Conservation (phyloP, 108 stramenopile species). For the Cyclotella choctawhatcheeana region DNA sequence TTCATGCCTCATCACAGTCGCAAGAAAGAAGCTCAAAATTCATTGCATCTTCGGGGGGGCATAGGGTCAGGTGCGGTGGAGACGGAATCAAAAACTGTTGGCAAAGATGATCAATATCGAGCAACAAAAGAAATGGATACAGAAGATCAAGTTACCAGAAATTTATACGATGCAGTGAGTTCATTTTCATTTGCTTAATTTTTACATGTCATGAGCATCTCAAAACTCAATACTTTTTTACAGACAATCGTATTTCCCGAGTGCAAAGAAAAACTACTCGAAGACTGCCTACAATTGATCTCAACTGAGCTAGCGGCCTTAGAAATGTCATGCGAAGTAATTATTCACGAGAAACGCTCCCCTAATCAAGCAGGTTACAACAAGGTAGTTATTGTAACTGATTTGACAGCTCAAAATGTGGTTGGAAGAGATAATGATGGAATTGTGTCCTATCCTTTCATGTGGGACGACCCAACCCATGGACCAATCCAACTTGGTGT, state of each 20-base stretch:
- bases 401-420: slow-evolving; percentile 10
- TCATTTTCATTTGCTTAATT: not conserved
- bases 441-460: slow-evolving; percentile 23
- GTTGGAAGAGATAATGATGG: slow-evolving; percentile 23
- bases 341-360: slow-evolving; percentile 26
- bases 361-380: slow-evolving; percentile 23
- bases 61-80: slow-evolving; percentile 7
- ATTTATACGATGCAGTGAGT: slow-evolving; percentile 26
- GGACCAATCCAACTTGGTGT: slow-evolving; percentile 11
- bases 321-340: slow-evolving; percentile 10
- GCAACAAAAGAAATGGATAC: not conserved
- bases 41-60: slow-evolving; percentile 4
- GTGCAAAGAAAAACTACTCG: slow-evolving; percentile 12
- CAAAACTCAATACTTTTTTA: not conserved
- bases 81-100: not conserved
- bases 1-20: not conserved
- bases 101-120: not conserved
- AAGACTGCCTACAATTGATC: slow-evolving; percentile 27
- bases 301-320: slow-evolving; percentile 3
- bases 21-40: not conserved
- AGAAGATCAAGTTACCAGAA: slow-evolving; percentile 16
- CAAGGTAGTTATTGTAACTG: slow-evolving; percentile 30
- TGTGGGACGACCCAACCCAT: slow-evolving; percentile 17
- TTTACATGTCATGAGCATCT: not conserved
- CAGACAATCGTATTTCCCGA: slow-evolving; percentile 30